A percentile compares a stretch with the other conserved stretches of the same genome.
phyloP scores from a whole-genome alignment of 768 basidiomycete species.

The Leccinellum albellum region DNA sequence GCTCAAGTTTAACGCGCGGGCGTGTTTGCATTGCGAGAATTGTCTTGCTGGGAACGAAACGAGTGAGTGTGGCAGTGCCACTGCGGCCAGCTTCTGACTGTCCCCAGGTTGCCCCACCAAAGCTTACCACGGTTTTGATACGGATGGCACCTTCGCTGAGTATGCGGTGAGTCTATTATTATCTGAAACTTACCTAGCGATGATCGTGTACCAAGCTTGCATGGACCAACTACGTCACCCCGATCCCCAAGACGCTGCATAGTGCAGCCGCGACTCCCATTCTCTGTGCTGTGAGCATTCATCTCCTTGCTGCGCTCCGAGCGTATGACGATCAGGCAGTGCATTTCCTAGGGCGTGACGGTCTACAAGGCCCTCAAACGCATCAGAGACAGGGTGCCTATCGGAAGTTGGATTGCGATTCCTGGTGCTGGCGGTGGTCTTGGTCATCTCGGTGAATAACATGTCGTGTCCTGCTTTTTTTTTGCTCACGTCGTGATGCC shows the following conservation, averaged over 20 bases:
- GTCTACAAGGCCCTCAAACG: conserved; percentile 46
- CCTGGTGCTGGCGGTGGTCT: conserved; percentile 40
- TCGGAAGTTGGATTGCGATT: conserved; percentile 41
- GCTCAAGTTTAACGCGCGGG: conserved; percentile 40
- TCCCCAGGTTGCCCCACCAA: conserved; percentile 13
- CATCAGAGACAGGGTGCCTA: conserved; percentile 19
- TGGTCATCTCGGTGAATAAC: conserved; percentile 36
- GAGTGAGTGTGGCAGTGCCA: conserved; percentile 14
- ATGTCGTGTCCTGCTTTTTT: neutral
- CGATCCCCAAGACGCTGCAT: conserved; percentile 39
- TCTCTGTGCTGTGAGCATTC: conserved; percentile 37
- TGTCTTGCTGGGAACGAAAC: conserved; percentile 38
- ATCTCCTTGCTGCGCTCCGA: neutral
- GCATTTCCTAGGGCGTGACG: conserved; percentile 33
- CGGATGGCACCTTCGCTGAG: conserved; percentile 44
- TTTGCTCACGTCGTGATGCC: neutral
- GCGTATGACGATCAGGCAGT: neutral
- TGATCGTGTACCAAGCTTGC: conserved; percentile 22
- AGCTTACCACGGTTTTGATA: conserved; percentile 32
- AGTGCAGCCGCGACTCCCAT: conserved; percentile 42
- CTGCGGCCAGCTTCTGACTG: too few relatives aligned
- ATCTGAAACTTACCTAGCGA: neutral
- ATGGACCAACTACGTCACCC: conserved; percentile 40
- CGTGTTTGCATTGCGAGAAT: conserved; percentile 39
- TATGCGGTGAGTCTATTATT: conserved; percentile 29